Base-by-base conservation (phyloP, 2,329 filamentous ascomycete species). In the Verticillium tricorpus region DNA sequence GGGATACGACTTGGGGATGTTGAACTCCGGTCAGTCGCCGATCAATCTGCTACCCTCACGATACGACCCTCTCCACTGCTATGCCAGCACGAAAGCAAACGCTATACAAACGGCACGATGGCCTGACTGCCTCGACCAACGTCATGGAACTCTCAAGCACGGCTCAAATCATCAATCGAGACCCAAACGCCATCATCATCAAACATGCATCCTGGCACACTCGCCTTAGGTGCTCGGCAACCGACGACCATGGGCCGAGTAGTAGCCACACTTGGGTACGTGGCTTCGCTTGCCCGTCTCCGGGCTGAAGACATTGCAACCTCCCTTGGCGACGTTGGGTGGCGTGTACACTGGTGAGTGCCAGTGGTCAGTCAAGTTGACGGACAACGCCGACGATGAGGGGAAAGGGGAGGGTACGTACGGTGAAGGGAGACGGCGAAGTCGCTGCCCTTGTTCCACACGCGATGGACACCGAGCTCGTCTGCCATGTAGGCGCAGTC, bases 401-500 rank as follows among this genome's bases (percentile, higher is more conserved):
- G 54, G n/a, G 28, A 25, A 28, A 14, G 39, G 45, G 35, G 35
- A 25, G 37, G 3, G 5, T n/a, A 61, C 64, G 34, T 45, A 65
- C 64, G 63, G 60, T 97, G 93, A 66, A 97, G 78, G 61, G 92
- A 96, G 57, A 97, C 88, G 66, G 93, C 93, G 71, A 89, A 88
- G 72, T 92, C 85, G 69, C 84, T 82, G 57, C 90, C 87, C 31
- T 85, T 85, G 74, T 97, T 97, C 67, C 85, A 86, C 63, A 97
- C 89, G 60, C 88, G 87, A 77, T 97, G 93, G 52, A 97, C 81
- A 22, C 93, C 93, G 32, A 97, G 86, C 77, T 92, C 86, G 73
- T 97, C 93, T 45, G 91, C 90, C 89, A 97, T 97, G 75, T 97
- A 97, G 9, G 92, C 89, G 45, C 96, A 92, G 65, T 89, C 80